Evolutionary conservation across 139 green algal genomes (phyloP).

Genomic region (Edaphochlamys debaryana): DNA sequence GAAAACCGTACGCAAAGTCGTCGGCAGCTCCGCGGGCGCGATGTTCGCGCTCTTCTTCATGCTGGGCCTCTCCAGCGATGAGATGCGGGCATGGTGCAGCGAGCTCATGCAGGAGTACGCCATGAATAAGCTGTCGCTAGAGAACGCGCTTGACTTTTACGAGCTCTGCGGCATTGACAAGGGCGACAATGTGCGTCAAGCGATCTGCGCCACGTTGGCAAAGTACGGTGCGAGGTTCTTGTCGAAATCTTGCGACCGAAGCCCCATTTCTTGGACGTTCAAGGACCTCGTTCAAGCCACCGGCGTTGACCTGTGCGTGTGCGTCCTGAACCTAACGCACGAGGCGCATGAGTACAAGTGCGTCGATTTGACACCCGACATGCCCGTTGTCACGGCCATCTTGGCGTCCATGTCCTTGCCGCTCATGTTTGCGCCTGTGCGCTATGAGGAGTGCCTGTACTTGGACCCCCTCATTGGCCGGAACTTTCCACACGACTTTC

Average conservation of each 20-base stretch:
- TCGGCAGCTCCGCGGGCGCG: slow-evolving; percentile 7
- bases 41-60: not conserved
- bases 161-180: not conserved
- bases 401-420: slow-evolving; percentile 10
- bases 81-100: slow-evolving; percentile 14
- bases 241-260: too few relatives aligned
- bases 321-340: not conserved
- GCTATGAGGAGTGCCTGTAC: not conserved
- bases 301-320: not conserved
- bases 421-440: slow-evolving; percentile 1
- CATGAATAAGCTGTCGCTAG: not conserved
- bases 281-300: not conserved
- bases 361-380: not conserved
- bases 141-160: not conserved
- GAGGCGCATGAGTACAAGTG: not conserved
- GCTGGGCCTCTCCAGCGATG: not conserved
- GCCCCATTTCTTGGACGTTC: too few relatives aligned
- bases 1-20: not conserved
- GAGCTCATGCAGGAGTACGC: not conserved
- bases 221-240: not conserved
- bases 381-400: not conserved
- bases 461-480: not conserved
- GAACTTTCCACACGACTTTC: not conserved
- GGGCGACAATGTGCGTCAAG: not conserved
- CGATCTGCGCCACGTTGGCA: not conserved